These are phyloP conservation scores for Yamadazyma oceani DNA, from an alignment of 1,139 yeast genomes.

Conservation along the genomic window DNA sequence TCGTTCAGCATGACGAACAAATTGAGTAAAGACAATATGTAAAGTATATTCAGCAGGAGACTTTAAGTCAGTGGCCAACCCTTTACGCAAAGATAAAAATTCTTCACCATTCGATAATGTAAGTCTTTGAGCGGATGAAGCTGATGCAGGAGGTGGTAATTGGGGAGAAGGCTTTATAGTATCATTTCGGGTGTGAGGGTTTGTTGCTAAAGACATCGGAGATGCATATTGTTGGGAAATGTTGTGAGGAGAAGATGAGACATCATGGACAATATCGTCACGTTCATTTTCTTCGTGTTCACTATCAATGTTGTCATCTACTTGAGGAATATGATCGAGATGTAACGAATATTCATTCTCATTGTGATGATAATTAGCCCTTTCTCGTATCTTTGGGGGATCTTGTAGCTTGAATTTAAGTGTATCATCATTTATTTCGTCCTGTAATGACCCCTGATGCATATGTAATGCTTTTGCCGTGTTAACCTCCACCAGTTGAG, in stretches of 20 bases:
- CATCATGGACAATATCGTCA: constrained; percentile 9
- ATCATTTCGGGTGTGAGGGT: constrained; percentile 13
- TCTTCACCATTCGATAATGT: constrained; percentile 37
- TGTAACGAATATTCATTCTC: constrained; percentile 4
- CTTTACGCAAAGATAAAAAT: constrained; percentile 36
- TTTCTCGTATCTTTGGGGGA: constrained; percentile 21
- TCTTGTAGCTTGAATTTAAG: constrained; percentile 22
- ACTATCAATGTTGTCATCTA: constrained; percentile 10
- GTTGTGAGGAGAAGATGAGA: constrained; percentile 10
- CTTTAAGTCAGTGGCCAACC: constrained; percentile 63
- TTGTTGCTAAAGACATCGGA: constrained; percentile 21
- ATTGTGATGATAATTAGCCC: background rate
- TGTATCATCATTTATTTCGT: constrained; percentile 7
- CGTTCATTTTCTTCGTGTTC: constrained; percentile 3
- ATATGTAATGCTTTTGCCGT: constrained; percentile 19
- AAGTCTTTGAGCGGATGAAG: constrained; percentile 23
- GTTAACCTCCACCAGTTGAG: constrained; percentile 18
- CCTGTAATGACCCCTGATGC: constrained; percentile 12
- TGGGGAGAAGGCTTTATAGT: constrained; percentile 31
- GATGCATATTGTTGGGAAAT: constrained; percentile 17
- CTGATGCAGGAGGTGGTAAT: constrained; percentile 30
- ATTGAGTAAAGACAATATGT: constrained; percentile 91
- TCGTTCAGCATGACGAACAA: constrained; percentile 89
- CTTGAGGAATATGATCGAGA: constrained; percentile 8
- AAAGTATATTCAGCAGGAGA: constrained; percentile 92